Evolutionary conservation across 352 stramenopile species (phyloP).

Genomic region (Hyaloperonospora arabidopsidis): DNA sequence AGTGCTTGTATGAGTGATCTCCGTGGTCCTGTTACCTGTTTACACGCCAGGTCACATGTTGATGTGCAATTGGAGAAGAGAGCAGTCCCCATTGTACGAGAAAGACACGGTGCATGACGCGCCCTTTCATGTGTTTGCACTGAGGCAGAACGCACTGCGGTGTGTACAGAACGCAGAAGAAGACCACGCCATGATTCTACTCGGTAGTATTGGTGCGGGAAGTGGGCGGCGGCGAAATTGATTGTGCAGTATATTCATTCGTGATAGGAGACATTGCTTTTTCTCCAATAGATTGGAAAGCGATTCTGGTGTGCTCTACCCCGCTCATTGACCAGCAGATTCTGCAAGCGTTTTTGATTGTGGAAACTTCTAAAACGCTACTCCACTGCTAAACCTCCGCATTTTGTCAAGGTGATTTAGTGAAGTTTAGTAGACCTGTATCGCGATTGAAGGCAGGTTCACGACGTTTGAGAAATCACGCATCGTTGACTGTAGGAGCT

Average conservation of each 20-base stretch:
- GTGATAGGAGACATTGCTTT: slow-evolving; percentile 57
- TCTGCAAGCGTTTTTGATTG: slow-evolving; percentile 64
- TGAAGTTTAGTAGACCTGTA: slow-evolving; percentile 68
- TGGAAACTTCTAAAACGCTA: slow-evolving; percentile 67
- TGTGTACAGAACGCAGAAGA: slow-evolving; percentile 72
- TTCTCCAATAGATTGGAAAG: slow-evolving; percentile 29
- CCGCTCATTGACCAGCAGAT: slow-evolving; percentile 79
- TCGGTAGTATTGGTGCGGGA: slow-evolving; percentile 62
- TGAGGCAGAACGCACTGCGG: slow-evolving; percentile 67
- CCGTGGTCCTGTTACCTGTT: too few species aligned
- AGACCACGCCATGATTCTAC: slow-evolving; percentile 69
- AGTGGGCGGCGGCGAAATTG: slow-evolving; percentile 73
- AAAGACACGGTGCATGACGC: too few species aligned
- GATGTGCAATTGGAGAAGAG: too few species aligned
- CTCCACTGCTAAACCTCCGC: slow-evolving; percentile 50
- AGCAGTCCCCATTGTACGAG: too few species aligned
- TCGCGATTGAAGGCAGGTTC: slow-evolving; percentile 70
- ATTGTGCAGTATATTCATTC: slow-evolving; percentile 78
- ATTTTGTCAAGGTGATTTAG: slow-evolving; percentile 79
- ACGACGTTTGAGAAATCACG: slow-evolving; percentile 77
- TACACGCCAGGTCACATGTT: too few species aligned
- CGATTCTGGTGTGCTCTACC: slow-evolving; percentile 51
- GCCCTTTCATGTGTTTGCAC: slow-evolving; percentile 65
- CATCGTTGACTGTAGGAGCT: slow-evolving; percentile 60
- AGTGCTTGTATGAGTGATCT: too few species aligned